Evolutionary conservation across 306 rosid genomes (phyloP).

Genomic region (Vigna hirtella): DNA sequence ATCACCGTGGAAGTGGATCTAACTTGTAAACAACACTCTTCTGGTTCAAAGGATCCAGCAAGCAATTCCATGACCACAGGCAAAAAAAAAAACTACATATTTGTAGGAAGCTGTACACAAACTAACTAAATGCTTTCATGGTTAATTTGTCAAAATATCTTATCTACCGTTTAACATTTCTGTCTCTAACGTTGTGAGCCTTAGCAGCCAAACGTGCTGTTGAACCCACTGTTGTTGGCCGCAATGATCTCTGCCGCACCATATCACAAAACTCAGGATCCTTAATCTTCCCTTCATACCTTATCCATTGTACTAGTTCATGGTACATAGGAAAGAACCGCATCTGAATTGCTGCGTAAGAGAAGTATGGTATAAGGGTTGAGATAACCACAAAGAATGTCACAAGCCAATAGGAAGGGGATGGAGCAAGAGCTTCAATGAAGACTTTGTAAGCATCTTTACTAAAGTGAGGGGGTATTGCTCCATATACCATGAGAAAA

Average conservation of each 20-base stretch:
- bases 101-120: constrained; percentile 37
- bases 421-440: constrained; percentile 31
- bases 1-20: not conserved
- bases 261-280: constrained; percentile 20
- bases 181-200: not conserved
- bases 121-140: not conserved
- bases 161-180: not conserved
- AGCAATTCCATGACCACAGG: constrained; percentile 28
- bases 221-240: not conserved
- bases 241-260: constrained; percentile 9
- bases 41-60: constrained; percentile 20
- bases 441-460: constrained; percentile 17
- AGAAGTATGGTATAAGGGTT: constrained; percentile 34
- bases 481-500: constrained; percentile 17
- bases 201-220: constrained; percentile 1
- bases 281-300: constrained; percentile 22
- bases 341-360: constrained; percentile 32
- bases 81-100: not conserved
- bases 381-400: constrained; percentile 38
- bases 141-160: constrained; percentile 7
- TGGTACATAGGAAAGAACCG: constrained; percentile 25
- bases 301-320: constrained; percentile 28
- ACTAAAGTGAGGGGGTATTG: not conserved
- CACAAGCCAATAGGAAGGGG: constrained; percentile 33
- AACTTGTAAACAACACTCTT: not conserved